These are phyloP conservation scores for Claviceps fusiformis DNA, from an alignment of 2,329 filamentous ascomycete species.

Conservation along the genomic window DNA sequence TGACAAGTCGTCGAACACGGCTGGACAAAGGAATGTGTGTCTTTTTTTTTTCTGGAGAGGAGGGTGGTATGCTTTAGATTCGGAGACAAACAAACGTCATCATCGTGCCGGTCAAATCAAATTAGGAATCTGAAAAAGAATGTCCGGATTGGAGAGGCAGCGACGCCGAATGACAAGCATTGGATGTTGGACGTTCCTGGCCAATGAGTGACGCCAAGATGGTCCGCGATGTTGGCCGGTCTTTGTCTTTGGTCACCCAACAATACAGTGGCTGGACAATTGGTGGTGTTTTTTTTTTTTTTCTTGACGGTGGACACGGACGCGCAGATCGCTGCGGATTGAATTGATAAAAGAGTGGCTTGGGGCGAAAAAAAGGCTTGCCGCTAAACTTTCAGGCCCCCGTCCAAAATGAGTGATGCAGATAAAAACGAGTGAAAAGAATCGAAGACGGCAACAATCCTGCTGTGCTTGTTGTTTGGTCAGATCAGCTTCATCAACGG, in stretches of 20 bases:
- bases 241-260: neutral
- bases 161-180: neutral
- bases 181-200: neutral
- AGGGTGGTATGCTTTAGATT: neutral
- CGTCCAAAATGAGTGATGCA: neutral
- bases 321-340: neutral
- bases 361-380: neutral
- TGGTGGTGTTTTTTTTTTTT: neutral
- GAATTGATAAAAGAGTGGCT: conserved; percentile 4
- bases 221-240: neutral
- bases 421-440: neutral
- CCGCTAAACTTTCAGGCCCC: neutral
- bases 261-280: neutral
- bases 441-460: conserved; percentile 1
- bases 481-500: conserved; percentile 6
- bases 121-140: neutral
- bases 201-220: neutral
- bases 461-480: neutral
- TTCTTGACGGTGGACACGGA: neutral
- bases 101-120: conserved; percentile 4
- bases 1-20: neutral
- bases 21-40: conserved; percentile 7
- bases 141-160: neutral
- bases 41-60: neutral
- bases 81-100: conserved; percentile 1